Evolutionary conservation across 176 grass and related monocot genomes (phyloP).

Genomic region (Areca catechu): DNA sequence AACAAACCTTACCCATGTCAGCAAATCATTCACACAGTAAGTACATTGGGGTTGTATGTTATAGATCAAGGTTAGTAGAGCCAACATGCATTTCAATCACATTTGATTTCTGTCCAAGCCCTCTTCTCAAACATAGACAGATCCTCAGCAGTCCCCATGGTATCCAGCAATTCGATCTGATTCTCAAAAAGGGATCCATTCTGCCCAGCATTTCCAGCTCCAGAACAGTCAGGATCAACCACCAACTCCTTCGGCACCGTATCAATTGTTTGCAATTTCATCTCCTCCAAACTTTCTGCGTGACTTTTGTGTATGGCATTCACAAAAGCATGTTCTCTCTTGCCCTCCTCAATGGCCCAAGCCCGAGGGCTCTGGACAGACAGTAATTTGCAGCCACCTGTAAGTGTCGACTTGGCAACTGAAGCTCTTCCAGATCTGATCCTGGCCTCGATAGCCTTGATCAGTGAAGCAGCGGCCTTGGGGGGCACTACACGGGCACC

Average conservation of each 20-base stretch:
- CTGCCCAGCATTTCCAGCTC: slow-evolving; percentile 6
- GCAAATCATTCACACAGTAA: background rate
- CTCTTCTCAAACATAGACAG: slow-evolving; percentile 1
- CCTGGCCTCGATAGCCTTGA: slow-evolving; percentile 62
- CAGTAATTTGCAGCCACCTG: slow-evolving; percentile 18
- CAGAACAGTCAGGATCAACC: slow-evolving; percentile 5
- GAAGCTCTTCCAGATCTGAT: slow-evolving; percentile 67
- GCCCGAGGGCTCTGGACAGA: slow-evolving; percentile 5
- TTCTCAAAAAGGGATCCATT: background rate
- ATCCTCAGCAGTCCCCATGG: background rate
- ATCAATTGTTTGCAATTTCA: slow-evolving; percentile 14
- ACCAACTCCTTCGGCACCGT: slow-evolving; percentile 14
- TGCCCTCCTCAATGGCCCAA: slow-evolving; percentile 25
- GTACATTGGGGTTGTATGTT: background rate
- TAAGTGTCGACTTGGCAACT: slow-evolving; percentile 30
- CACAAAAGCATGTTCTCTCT: slow-evolving; percentile 4
- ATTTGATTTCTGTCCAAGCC: background rate
- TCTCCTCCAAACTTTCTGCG: slow-evolving; percentile 24
- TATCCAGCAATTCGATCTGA: background rate
- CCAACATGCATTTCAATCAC: background rate
- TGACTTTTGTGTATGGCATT: background rate
- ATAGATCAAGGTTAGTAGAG: background rate
- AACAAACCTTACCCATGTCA: background rate
- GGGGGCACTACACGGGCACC: slow-evolving; percentile 59
- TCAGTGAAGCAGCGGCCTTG: slow-evolving; percentile 45